phyloP scores from a whole-genome alignment of 2,329 filamentous ascomycete species.

The Phialophora expanda region DNA sequence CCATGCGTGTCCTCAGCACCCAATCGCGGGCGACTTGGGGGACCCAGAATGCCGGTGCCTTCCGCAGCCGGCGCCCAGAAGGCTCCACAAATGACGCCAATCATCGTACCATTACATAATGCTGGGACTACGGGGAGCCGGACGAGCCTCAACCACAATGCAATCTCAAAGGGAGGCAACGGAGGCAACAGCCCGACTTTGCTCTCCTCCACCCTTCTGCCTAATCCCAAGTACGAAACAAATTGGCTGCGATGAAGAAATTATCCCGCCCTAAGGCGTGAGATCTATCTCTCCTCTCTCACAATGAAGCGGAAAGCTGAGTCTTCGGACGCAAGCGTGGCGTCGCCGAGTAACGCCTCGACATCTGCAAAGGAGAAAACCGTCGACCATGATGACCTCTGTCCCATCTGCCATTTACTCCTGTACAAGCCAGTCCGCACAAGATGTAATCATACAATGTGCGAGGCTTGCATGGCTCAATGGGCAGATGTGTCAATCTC shows the following conservation, averaged over 20 bases:
- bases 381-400: conserved; percentile 36
- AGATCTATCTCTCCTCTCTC: background rate
- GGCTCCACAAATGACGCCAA: conserved; percentile 10
- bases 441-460: conserved; percentile 35
- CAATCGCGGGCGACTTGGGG: conserved; percentile 8
- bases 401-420: conserved; percentile 36
- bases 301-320: conserved; percentile 8
- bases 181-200: background rate
- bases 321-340: background rate
- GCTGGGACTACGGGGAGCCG: background rate
- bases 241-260: background rate
- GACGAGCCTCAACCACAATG: background rate
- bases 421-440: conserved; percentile 36
- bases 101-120: background rate
- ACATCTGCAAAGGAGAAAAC: conserved; percentile 11
- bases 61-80: conserved; percentile 14
- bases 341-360: background rate
- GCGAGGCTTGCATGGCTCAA: conserved; percentile 36
- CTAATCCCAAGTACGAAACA: background rate
- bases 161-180: background rate
- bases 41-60: conserved; percentile 15
- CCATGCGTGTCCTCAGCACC: conserved; percentile 18
- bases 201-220: conserved; percentile 1
- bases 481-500: conserved; percentile 39
- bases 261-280: background rate